These are phyloP conservation scores for Knoxdaviesia capensis DNA, from an alignment of 2,329 filamentous ascomycete genomes.

Conservation along the genomic window DNA sequence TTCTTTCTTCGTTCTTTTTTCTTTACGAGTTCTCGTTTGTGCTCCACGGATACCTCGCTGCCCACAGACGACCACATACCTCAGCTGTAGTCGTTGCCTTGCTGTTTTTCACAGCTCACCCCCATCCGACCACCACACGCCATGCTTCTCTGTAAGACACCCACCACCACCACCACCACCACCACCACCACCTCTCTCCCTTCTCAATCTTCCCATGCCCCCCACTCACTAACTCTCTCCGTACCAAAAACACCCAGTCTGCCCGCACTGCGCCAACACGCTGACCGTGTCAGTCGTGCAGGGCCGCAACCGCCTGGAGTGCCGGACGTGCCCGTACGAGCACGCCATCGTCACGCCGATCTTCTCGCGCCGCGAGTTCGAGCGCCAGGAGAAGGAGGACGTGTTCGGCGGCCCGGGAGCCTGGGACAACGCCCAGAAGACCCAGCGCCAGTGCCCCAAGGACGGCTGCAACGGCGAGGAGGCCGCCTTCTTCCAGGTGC, in stretches of 20 bases:
- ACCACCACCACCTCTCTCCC: neutral
- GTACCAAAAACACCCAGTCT: constrained; percentile 33
- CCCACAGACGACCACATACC: no score
- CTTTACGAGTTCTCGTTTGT: no score
- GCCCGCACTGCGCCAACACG: constrained; percentile 67
- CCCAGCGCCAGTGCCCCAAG: constrained; percentile 60
- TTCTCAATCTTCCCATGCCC: neutral
- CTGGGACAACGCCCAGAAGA: constrained; percentile 84
- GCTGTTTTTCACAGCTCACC: neutral
- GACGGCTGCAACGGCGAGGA: constrained; percentile 62
- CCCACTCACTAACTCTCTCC: constrained; percentile 6
- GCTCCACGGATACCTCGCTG: no score
- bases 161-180: neutral
- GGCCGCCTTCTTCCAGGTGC: constrained; percentile 90
- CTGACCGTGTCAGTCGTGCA: constrained; percentile 48
- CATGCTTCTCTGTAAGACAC: constrained; percentile 45
- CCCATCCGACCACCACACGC: constrained; percentile 7
- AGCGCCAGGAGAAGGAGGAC: constrained; percentile 71
- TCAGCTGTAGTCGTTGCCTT: no score
- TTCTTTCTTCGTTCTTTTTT: no score
- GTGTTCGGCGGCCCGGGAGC: constrained; percentile 75
- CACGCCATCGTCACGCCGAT: constrained; percentile 61
- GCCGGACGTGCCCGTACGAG: constrained; percentile 87
- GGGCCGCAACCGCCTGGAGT: constrained; percentile 69
- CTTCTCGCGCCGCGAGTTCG: constrained; percentile 68